Conservation (phyloP, 2,329 filamentous ascomycete species). For the Epichloe elymi region DNA sequence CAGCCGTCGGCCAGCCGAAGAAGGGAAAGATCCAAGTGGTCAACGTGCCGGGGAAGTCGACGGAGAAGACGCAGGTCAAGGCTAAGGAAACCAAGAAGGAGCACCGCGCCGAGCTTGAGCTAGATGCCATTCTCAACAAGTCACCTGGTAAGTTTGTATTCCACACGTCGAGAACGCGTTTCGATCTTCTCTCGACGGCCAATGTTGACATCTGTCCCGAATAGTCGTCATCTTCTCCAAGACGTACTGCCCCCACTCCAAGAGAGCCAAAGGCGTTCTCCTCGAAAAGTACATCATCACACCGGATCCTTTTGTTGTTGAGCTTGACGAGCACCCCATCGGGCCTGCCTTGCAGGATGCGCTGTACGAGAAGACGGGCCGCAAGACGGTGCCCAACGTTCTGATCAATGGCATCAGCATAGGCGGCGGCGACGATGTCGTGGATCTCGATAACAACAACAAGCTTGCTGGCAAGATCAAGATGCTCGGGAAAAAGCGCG, state of each 20-base stretch:
- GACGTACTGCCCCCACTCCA: conserved; percentile 78
- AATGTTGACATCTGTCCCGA: background rate
- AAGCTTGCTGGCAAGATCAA: conserved; percentile 59
- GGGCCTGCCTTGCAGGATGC: conserved; percentile 60
- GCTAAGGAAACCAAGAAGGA: conserved; percentile 41
- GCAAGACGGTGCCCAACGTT: conserved; percentile 83
- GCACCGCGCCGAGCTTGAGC: conserved; percentile 52
- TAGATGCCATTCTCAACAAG: conserved; percentile 70
- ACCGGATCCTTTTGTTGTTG: conserved; percentile 75
- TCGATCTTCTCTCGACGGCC: background rate
- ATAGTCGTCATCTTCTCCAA: conserved; percentile 96
- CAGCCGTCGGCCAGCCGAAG: conserved; percentile 36
- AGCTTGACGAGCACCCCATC: conserved; percentile 71
- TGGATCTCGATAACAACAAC: conserved; percentile 52
- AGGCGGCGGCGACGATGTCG: conserved; percentile 79
- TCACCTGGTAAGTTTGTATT: conserved; percentile 54
- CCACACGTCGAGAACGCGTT: background rate
- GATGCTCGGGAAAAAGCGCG: conserved; percentile 56
- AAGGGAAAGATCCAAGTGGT: conserved; percentile 14
- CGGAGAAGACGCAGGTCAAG: conserved; percentile 10
- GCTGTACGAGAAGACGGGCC: conserved; percentile 60
- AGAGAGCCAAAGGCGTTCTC: conserved; percentile 72
- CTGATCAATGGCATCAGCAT: conserved; percentile 80
- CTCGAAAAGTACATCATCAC: conserved; percentile 74
- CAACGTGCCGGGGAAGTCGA: background rate